Evolutionary conservation across 1,284 basidiomycete species (phyloP), one percentile per base, ranked within the genome.

Genomic region (Erythrobasidium hasegawianum): DNA sequence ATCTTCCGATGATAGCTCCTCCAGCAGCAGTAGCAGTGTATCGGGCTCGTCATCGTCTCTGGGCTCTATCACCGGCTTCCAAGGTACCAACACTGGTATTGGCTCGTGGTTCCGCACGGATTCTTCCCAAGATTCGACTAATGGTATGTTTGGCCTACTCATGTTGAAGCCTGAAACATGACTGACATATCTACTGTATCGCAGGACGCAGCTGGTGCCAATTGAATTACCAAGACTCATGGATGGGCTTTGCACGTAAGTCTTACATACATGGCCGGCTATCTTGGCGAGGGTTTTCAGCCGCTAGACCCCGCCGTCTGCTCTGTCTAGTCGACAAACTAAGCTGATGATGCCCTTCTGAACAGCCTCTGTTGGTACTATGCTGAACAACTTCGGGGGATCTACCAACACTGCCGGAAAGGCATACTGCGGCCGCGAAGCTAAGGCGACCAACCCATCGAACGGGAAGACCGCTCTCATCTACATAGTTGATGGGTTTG

Each of bases 381-480:
- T 67, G 65, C 47, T 67, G 38, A 47, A 41, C 18, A 67, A 67
- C 43, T 67, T 60, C 33, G 59, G 59, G 20, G 53, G 47, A 13
- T 47, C 68, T 41, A 47, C 57, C 2, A 52, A 24, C 13, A 50
- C 27, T 8, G 69, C 71, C 7, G 64, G 62, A 16, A 62, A 56
- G 26, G 69, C 55, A 1, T 71, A 69, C 47, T 71, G 71, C 49
- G 71, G 71, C 7, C 66, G 69, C 9, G 67, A 67, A 27, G 65
- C 54, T 27, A 61, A 60, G 57, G 53, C 58, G 14, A 67, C 65
- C 50, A 53, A 53, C 11, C 41, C 56, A 24, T 18, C n/a, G 13
- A 67, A 61, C 33, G 65, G 65, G n/a, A 67, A 67, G 27, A 33
- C 33, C n/a, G 39, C 54, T 16, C 50, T 40, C 9, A 26, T 50